Evolutionary conservation across 2,329 filamentous ascomycete species (phyloP), one percentile per base, ranked within the genome.

Genomic region (Aspergillus puulaauensis): DNA sequence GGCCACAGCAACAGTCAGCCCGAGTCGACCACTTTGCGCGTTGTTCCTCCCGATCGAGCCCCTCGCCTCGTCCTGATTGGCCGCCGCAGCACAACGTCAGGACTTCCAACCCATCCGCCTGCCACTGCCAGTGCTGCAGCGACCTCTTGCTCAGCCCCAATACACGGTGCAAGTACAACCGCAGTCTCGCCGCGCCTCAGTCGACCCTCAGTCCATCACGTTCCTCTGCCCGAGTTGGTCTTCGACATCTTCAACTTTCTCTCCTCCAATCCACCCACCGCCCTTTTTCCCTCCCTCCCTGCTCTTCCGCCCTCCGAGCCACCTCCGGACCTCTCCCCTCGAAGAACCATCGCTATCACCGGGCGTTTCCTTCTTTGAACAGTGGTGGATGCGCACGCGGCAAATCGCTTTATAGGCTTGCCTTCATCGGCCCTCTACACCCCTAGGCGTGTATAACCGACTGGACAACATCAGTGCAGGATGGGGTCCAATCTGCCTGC

Each of bases 401-500:
- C 65, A 59, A 63, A 64, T 66, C 62, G 58, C 62, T 59, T 61
- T 55, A 59, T 62, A 68, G 71, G 69, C 68, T 70, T 70, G 70
- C 69, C 63, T 70, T 69, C 66, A 72, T 73, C 70, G 67, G 69
- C 70, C 65, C 66, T 67, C 66, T 63, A 62, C 62, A 65, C 61
- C 63, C 61, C 53, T 54, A 65, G 63, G 65, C 67, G 66, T 64
- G 56, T 67, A 64, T 66, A 64, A 66, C 63, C 63, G 66, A 58
- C 63, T 58, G 61, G 61, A 61, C 56, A 59, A 48, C 40, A 40
- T 54, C 60, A 61, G 64, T 64, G 59, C 72, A 75, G 69, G 65
- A 81, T 82, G 76, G 84, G 87, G 73, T 81, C 84, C 63, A 85
- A 84, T 77, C 79, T 86, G 69, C 83, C 86, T 69, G 77, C 81